Evolutionary conservation across 2,329 filamentous ascomycete species (phyloP).

Genomic region (Massarina eburnea): DNA sequence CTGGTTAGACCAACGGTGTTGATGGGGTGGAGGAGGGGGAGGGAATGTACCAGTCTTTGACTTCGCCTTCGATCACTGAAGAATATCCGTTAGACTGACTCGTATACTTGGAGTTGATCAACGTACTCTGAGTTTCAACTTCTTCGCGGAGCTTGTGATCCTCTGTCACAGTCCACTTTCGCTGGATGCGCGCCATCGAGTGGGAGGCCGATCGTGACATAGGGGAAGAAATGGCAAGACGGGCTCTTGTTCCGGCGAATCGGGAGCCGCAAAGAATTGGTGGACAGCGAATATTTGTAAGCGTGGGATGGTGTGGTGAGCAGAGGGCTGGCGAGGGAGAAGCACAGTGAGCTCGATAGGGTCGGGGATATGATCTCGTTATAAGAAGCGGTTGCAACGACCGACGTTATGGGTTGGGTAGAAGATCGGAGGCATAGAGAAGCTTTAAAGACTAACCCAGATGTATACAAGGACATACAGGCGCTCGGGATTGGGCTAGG

Average conservation of each 20-base stretch:
- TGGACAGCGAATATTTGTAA: not conserved
- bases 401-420: constrained; percentile 4
- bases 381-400: constrained; percentile 1
- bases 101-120: not conserved
- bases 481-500: constrained; percentile 1
- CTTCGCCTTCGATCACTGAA: constrained; percentile 15
- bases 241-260: not conserved
- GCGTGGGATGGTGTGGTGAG: not conserved
- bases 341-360: not conserved
- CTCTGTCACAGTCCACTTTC: constrained; percentile 30
- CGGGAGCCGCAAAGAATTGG: too few species aligned
- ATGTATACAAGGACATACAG: constrained; percentile 6
- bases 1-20: not conserved
- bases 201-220: constrained; percentile 12
- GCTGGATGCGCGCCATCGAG: constrained; percentile 23
- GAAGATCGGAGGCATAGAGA: constrained; percentile 7
- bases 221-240: not conserved
- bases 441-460: constrained; percentile 16
- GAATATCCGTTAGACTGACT: not conserved
- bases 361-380: not conserved
- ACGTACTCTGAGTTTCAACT: constrained; percentile 25
- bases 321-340: not conserved
- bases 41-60: constrained; percentile 28
- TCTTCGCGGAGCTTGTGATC: constrained; percentile 27
- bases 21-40: not conserved